Evolutionary conservation across 1,284 basidiomycete genomes (phyloP), one percentile per base, ranked within the genome.

Genomic region (Cystobasidiaceae sp.): DNA sequence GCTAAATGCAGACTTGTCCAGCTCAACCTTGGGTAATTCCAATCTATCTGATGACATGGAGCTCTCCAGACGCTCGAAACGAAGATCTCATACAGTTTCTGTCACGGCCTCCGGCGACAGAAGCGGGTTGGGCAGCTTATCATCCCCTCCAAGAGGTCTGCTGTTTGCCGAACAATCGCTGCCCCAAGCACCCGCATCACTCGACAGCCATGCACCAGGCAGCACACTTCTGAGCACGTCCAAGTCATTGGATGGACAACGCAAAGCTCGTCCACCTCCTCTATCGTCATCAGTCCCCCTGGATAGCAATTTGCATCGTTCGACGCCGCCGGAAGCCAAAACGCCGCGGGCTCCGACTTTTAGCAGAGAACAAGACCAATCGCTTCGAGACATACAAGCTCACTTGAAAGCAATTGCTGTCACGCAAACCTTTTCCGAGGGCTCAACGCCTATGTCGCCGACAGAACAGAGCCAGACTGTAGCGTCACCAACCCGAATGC

Each of bases 31-130:
- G 23, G 9, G 43, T 4, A 28, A 39, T 7, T 43, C 41, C n/a
- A 32, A 48, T 25, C 32, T 23, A 2, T 56, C 54, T 23, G 45
- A 28, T 33, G 54, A 56, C 11, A 56, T 27, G 23, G 28, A 41
- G 21, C 19, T 28, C 13, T 41, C 39, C 13, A 23, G 43, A 3
- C 30, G 28, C n/a, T 30, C 56, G 9, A 59, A 59, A 28, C 43
- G 56, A 33, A 41, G 56, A 28, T 59, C 56, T n/a, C 41, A 59
- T 28, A 59, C 56, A 19, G 32, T 59, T 9, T 59, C 56, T 13
- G 56, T 30, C 28, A 25, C 56, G 19, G 23, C 54, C 17, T 43
- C 54, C 21, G 6, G n/a, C n/a, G n/a, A n/a, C n/a, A n/a, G n/a
- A n/a, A n/a, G n/a, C n/a, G n/a, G n/a, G n/a, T n/a, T n/a, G n/a